A percentile compares a stretch with the other conserved stretches of the same genome.
Evolutionary conservation across 202 grass and related monocot species (phyloP).

Genomic region (Musa balbisiana): DNA sequence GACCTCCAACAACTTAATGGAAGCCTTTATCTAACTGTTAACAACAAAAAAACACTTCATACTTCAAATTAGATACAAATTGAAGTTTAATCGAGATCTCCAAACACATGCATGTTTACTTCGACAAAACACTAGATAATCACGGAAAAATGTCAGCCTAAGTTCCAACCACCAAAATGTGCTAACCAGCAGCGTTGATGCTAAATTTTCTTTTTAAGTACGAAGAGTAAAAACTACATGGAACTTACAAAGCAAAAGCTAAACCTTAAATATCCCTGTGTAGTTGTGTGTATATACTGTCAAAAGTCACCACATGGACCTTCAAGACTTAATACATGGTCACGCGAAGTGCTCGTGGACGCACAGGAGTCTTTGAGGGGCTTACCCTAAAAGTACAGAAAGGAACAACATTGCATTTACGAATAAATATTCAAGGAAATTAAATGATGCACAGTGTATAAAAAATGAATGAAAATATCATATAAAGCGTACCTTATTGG

Average conservation of each 20-base stretch:
- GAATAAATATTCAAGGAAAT: constrained; percentile 1
- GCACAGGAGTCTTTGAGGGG: constrained; percentile 97
- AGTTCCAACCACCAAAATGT: not conserved
- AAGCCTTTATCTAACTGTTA: too few species aligned
- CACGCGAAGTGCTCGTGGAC: constrained; percentile 67
- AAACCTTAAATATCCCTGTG: not conserved
- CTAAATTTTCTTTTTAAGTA: too few species aligned
- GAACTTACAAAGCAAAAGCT: not conserved
- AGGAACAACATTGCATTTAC: not conserved
- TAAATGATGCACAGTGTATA: not conserved
- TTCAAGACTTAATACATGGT: constrained; percentile 56
- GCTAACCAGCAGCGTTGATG: not conserved
- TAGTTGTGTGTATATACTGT: not conserved
- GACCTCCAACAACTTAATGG: too few species aligned
- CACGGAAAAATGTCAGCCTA: not conserved
- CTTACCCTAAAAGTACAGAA: constrained; percentile 52
- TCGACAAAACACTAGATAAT: not conserved
- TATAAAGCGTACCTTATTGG: constrained; percentile 61
- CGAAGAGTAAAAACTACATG: not conserved
- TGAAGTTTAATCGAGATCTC: too few species aligned
- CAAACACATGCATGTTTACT: too few species aligned
- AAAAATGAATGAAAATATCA: not conserved
- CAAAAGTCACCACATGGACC: not conserved
- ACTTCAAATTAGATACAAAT: too few species aligned
- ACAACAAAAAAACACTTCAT: too few species aligned